Evolutionary conservation across 441 rosid species (phyloP).

Genomic region (Bruguiera hainesii): DNA sequence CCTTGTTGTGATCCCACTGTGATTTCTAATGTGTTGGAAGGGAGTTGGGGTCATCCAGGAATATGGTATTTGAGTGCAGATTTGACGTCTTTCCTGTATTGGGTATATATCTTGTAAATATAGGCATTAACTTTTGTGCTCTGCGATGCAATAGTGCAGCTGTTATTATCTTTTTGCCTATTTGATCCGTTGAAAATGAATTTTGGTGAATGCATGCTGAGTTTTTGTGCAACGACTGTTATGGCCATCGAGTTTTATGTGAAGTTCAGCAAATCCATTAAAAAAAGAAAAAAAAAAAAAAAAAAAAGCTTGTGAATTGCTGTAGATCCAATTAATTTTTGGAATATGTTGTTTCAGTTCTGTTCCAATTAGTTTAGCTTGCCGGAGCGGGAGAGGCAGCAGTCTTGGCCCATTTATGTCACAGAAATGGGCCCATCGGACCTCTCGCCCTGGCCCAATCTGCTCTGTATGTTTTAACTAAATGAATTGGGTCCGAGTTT

Average conservation of each 20-base stretch:
- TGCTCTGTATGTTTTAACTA: no score
- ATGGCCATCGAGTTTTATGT: background rate
- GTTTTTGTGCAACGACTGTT: no score
- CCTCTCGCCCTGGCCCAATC: no score
- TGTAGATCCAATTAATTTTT: background rate
- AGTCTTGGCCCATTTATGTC: no score
- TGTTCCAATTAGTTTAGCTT: background rate
- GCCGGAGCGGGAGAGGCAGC: no score
- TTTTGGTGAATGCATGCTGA: no score
- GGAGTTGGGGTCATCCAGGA: background rate
- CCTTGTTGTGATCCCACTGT: slow-evolving; percentile 12
- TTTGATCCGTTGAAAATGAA: no score
- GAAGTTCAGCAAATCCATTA: background rate
- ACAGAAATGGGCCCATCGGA: no score
- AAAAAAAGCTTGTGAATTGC: no score
- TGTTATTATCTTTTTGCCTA: no score
- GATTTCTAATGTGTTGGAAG: slow-evolving; percentile 11
- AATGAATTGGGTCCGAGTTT: no score
- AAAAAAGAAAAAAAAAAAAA: no score
- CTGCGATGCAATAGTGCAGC: slow-evolving; percentile 10
- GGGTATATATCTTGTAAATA: slow-evolving; percentile 32
- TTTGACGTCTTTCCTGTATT: slow-evolving; percentile 5
- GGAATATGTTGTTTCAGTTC: background rate
- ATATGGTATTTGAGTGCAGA: slow-evolving; percentile 15
- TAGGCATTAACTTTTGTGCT: slow-evolving; percentile 17